Conservation (phyloP, 257 asterid species). For the Dorcoceras hygrometricum region DNA sequence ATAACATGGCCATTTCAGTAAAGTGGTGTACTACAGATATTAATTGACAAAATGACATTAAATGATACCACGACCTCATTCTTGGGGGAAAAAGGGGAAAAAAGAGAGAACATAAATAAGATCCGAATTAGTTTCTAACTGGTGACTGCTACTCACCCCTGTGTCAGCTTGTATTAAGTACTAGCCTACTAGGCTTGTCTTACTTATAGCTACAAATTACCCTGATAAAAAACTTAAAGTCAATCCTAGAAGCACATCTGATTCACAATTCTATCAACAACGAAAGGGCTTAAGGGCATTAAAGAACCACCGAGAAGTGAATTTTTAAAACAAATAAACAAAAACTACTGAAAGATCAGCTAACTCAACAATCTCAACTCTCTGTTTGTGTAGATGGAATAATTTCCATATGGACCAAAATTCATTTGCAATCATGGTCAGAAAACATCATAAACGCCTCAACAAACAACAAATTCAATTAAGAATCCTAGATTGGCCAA, state of each 20-base stretch:
- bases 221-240: conserved; percentile 1
- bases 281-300: background rate
- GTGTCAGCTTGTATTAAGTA: background rate
- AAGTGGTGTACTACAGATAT: background rate
- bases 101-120: no score
- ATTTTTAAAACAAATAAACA: conserved; percentile 5
- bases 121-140: no score
- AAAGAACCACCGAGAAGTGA: background rate
- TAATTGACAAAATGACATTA: background rate
- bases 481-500: background rate
- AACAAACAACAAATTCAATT: background rate
- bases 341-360: background rate
- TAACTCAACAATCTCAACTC: background rate
- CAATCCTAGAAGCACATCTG: conserved; percentile 4
- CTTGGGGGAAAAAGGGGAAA: no score
- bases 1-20: background rate
- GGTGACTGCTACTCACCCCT: background rate
- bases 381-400: background rate
- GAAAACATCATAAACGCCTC: background rate
- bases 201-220: background rate
- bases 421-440: background rate
- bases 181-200: background rate
- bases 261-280: background rate
- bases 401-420: no score
- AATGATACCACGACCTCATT: background rate